phyloP scores from a whole-genome alignment of 176 grass and related monocot species.

The Saccharum officinarum region DNA sequence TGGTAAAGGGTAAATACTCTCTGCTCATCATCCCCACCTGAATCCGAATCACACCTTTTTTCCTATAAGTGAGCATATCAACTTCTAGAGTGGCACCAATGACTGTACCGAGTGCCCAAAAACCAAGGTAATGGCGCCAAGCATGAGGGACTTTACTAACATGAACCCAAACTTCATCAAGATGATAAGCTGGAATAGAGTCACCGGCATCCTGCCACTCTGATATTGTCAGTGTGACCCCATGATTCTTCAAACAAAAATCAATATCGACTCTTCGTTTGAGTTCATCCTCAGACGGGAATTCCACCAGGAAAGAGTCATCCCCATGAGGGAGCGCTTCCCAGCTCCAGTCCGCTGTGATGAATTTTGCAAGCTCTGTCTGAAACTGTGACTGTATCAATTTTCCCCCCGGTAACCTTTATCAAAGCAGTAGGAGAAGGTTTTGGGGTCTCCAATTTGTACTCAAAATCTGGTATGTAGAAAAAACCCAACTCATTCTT shows the following conservation, averaged over 20 bases:
- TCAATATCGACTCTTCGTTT: neutral
- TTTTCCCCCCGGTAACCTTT: no score
- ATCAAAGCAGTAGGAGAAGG: no score
- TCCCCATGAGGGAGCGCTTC: neutral
- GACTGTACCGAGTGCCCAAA: no score
- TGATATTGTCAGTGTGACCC: neutral
- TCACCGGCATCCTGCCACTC: neutral
- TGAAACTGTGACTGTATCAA: neutral
- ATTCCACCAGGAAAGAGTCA: neutral
- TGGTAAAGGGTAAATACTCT: neutral
- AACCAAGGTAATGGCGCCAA: neutral
- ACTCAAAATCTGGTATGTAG: no score
- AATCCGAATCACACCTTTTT: neutral
- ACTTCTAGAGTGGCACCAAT: no score
- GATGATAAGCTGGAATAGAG: neutral
- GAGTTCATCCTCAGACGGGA: neutral
- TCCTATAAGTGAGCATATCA: no score
- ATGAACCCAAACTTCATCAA: neutral
- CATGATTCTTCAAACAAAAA: neutral
- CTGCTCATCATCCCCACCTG: neutral
- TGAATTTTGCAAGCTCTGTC: neutral
- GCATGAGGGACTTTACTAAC: neutral
- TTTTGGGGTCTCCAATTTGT: no score
- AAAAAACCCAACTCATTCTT: no score
- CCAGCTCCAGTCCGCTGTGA: neutral